Base-by-base conservation (phyloP, 257 asterid species). In the Solanum pinnatisectum region DNA sequence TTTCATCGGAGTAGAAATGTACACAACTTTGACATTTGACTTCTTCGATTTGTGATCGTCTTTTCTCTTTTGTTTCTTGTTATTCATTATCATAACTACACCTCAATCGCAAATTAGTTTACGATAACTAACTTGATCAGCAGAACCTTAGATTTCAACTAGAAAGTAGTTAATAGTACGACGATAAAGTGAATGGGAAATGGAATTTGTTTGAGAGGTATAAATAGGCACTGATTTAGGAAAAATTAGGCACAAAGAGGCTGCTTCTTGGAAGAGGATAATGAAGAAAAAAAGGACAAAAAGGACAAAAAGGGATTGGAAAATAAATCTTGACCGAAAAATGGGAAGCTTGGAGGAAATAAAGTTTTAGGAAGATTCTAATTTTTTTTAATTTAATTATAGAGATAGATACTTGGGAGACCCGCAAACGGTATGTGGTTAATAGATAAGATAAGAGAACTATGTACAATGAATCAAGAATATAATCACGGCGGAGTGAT, bases 1-100 rank as follows among this genome's bases (percentile, higher is more conserved):
- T 90, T 93, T 95, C 98, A 96, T 95, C 1, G 98, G 98, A 35
- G 90, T 95, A 8, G 98, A 96, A 84, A 96, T 96, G 93, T 96
- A 96, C 35, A 94, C 98, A 10, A 96, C 98, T 91, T 95, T 95
- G 32, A 95, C 90, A 1, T 93, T 83, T 4, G 90, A 72, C 12
- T 85, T 63, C 37, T 46, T 82, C 5, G 86, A 82, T 18, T 52
- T 30, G 1, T 82, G 44, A n/a, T 32, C 8, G 3, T 49, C 79
- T 70, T 81, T 87, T 83, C 59, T 92, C 84, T 60, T 85, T 90
- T 87, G 91, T 60, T 88, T 92, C 90, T 52, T 46, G 27, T 76
- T 56, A 68, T 89, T 90, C 88, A 32, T 40, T 68, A 74, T 37
- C 32, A 37, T 74, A 36, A 11, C 13, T 36, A 22, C 0, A 20